A percentile compares a stretch with the other conserved stretches of the same genome.
Evolutionary conservation across 352 stramenopile species (phyloP).

Genomic region (Phytophthora cactorum): DNA sequence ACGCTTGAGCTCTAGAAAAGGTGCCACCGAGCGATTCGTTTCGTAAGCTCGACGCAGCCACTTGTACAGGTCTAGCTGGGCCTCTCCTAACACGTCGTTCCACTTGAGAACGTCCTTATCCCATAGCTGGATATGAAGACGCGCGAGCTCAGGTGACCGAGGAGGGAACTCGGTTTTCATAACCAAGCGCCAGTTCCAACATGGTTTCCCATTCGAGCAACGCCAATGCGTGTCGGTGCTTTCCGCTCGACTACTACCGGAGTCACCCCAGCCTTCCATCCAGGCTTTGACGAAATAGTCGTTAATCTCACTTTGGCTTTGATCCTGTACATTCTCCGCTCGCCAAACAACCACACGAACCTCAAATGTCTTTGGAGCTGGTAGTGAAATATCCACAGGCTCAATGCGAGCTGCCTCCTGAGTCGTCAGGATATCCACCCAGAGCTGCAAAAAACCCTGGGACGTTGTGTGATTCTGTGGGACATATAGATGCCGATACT

Average conservation of each 20-base stretch:
- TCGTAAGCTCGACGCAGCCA: slow-evolving; percentile 76
- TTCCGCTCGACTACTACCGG: slow-evolving; percentile 34
- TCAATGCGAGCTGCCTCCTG: slow-evolving; percentile 70
- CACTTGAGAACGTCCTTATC: slow-evolving; percentile 94
- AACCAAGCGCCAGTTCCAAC: slow-evolving; percentile 94
- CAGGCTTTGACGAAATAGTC: slow-evolving; percentile 94
- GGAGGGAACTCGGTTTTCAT: slow-evolving; percentile 86
- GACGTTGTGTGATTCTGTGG: slow-evolving; percentile 65
- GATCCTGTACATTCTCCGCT: slow-evolving; percentile 81
- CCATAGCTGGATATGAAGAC: slow-evolving; percentile 93
- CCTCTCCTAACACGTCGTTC: slow-evolving; percentile 91
- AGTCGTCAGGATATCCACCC: slow-evolving; percentile 91
- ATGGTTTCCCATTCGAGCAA: slow-evolving; percentile 88
- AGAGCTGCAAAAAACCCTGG: slow-evolving; percentile 80
- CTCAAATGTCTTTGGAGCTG: slow-evolving; percentile 77
- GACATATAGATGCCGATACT: slow-evolving; percentile 88
- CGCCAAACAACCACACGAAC: slow-evolving; percentile 92
- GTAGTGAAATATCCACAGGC: slow-evolving; percentile 72
- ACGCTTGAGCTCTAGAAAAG: slow-evolving; percentile 70
- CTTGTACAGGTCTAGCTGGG: slow-evolving; percentile 86
- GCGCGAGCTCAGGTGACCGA: slow-evolving; percentile 77
- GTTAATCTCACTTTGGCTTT: slow-evolving; percentile 82
- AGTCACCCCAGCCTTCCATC: slow-evolving; percentile 69
- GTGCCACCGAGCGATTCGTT: slow-evolving; percentile 56
- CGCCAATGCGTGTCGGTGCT: slow-evolving; percentile 93